Conservation (phyloP, 345 rosid genomes). For the Durio zibethinus region DNA sequence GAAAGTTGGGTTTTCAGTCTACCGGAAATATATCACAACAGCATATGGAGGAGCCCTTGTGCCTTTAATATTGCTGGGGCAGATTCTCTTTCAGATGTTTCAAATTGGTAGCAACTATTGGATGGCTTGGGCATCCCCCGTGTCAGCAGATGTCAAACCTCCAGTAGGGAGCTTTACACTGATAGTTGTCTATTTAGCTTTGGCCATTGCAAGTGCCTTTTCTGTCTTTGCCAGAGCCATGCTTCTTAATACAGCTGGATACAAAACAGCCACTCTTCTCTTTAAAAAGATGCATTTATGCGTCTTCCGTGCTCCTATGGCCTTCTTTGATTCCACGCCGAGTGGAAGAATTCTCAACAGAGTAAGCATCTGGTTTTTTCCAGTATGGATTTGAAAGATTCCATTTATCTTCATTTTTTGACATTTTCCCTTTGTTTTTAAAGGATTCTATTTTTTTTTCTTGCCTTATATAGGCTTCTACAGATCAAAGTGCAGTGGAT, state of each 20-base stretch:
- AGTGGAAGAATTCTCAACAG: constrained; percentile 70
- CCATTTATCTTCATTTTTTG: neutral
- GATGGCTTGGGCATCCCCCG: constrained; percentile 87
- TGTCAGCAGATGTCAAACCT: constrained; percentile 51
- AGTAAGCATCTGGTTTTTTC: constrained; percentile 29
- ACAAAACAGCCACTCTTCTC: constrained; percentile 63
- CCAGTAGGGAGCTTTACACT: constrained; percentile 42
- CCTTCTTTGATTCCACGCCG: constrained; percentile 84
- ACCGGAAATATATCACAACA: constrained; percentile 61
- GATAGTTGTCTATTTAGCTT: constrained; percentile 49
- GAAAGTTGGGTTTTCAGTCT: constrained; percentile 54
- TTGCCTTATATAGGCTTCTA: constrained; percentile 56
- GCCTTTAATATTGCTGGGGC: constrained; percentile 64
- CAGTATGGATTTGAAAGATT: neutral
- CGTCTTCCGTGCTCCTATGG: constrained; percentile 76
- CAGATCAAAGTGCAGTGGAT: constrained; percentile 72
- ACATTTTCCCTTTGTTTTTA: neutral
- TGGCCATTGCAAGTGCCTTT: constrained; percentile 60
- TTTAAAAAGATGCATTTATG: constrained; percentile 63
- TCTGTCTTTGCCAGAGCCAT: constrained; percentile 49
- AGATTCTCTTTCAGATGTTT: constrained; percentile 54
- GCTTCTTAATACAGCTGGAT: constrained; percentile 56
- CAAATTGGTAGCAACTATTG: constrained; percentile 83
- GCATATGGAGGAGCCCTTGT: constrained; percentile 75
- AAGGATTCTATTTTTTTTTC: neutral